Evolutionary conservation across 441 rosid genomes (phyloP).

Genomic region (Kokia cookei): DNA sequence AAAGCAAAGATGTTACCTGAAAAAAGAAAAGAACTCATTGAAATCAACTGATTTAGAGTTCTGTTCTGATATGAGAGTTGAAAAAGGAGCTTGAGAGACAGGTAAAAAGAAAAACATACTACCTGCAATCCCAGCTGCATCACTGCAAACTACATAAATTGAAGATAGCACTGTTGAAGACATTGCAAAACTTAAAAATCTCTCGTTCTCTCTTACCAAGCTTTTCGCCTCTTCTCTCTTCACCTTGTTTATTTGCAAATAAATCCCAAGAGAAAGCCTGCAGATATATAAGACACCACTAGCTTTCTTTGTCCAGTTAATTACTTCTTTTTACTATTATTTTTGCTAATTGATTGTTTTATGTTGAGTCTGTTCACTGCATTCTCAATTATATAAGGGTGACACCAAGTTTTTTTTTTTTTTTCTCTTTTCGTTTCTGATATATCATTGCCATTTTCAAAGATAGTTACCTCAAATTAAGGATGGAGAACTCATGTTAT

Average conservation of each 20-base stretch:
- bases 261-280: neutral
- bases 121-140: conserved; percentile 63
- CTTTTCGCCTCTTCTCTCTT: neutral
- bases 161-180: conserved; percentile 15
- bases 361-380: neutral
- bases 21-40: neutral
- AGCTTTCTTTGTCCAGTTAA: neutral
- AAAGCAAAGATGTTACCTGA: conserved; percentile 65
- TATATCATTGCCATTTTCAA: neutral
- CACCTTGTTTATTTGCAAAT: conserved; percentile 4
- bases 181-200: conserved; percentile 9
- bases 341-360: neutral
- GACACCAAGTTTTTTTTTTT: neutral
- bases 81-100: neutral
- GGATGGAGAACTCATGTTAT: neutral
- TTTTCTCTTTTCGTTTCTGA: neutral
- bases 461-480: neutral
- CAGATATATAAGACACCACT: neutral
- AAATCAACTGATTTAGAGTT: neutral
- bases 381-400: neutral
- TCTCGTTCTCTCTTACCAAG: neutral
- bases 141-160: conserved; percentile 22
- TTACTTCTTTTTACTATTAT: neutral
- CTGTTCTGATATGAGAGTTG: too few relatives aligned
- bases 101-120: conserved; percentile 45